Evolutionary conservation across 2,329 filamentous ascomycete species (phyloP).

Genomic region (Aspergillus terreus): DNA sequence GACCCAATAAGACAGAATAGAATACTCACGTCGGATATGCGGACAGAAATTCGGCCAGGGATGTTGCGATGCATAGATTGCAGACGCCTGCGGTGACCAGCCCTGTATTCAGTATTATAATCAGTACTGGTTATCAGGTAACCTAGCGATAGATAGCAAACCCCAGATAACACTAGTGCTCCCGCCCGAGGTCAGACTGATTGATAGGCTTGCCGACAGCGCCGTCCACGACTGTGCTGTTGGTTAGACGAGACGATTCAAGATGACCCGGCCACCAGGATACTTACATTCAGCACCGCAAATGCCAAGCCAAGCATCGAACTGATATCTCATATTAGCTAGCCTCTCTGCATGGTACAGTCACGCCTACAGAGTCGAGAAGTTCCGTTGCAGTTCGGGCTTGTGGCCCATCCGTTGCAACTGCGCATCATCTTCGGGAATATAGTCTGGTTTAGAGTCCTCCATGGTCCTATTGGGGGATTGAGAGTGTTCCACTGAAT

Average conservation of each 20-base stretch:
- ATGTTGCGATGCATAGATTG: slow-evolving; percentile 66
- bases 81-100: slow-evolving; percentile 61
- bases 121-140: not conserved
- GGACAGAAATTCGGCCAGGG: slow-evolving; percentile 66
- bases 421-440: slow-evolving; percentile 37
- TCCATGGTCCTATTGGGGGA: slow-evolving; percentile 4
- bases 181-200: slow-evolving; percentile 68
- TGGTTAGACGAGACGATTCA: slow-evolving; percentile 3
- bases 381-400: slow-evolving; percentile 55
- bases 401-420: slow-evolving; percentile 52
- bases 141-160: not conserved
- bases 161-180: slow-evolving; percentile 72
- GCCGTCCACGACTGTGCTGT: slow-evolving; percentile 54
- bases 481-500: not conserved
- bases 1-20: not conserved
- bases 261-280: not conserved
- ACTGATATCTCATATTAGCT: not conserved
- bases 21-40: slow-evolving; percentile 51
- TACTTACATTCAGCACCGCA: slow-evolving; percentile 53
- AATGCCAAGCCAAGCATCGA: slow-evolving; percentile 61
- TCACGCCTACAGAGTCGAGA: slow-evolving; percentile 44
- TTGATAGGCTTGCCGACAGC: slow-evolving; percentile 54
- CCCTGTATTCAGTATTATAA: slow-evolving; percentile 14
- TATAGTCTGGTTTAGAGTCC: slow-evolving; percentile 1
- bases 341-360: not conserved